These are phyloP conservation scores for Arthonia radiata DNA, from an alignment of 495 filamentous ascomycete genomes.

Conservation along the genomic window DNA sequence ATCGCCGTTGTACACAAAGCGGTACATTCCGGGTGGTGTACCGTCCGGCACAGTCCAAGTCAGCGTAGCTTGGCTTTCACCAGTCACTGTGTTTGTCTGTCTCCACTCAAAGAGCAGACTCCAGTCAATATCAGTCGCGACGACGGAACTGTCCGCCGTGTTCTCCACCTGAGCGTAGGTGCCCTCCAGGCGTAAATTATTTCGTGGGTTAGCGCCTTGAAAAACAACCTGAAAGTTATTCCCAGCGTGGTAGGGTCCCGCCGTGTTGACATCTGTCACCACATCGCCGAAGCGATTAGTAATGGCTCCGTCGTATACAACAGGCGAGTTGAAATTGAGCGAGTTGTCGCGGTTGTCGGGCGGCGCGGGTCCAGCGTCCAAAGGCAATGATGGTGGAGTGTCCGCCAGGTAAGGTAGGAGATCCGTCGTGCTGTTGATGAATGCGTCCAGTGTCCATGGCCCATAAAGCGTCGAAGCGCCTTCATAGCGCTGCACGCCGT, in stretches of 20 bases:
- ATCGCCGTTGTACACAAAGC: slow-evolving; percentile 71
- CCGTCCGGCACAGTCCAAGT: slow-evolving; percentile 34
- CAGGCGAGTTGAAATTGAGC: slow-evolving; percentile 56
- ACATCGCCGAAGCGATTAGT: slow-evolving; percentile 61
- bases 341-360: slow-evolving; percentile 63
- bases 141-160: slow-evolving; percentile 14
- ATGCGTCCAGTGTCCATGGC: slow-evolving; percentile 70
- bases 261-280: slow-evolving; percentile 25
- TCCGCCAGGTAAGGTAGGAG: slow-evolving; percentile 42
- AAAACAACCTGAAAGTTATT: slow-evolving; percentile 39
- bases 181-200: slow-evolving; percentile 53
- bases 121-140: slow-evolving; percentile 42
- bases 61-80: slow-evolving; percentile 55
- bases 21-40: slow-evolving; percentile 34
- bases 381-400: slow-evolving; percentile 14
- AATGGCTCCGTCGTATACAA: slow-evolving; percentile 48
- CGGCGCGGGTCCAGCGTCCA: slow-evolving; percentile 35
- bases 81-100: slow-evolving; percentile 42
- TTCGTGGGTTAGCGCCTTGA: slow-evolving; percentile 74
- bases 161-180: slow-evolving; percentile 65
- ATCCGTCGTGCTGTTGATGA: slow-evolving; percentile 60
- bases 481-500: slow-evolving; percentile 75
- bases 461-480: slow-evolving; percentile 89
- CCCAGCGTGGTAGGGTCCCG: slow-evolving; percentile 27
- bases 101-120: slow-evolving; percentile 57